phyloP scores from a whole-genome alignment of 2,329 filamentous ascomycete species.

The Pezicula neosporulosa region DNA sequence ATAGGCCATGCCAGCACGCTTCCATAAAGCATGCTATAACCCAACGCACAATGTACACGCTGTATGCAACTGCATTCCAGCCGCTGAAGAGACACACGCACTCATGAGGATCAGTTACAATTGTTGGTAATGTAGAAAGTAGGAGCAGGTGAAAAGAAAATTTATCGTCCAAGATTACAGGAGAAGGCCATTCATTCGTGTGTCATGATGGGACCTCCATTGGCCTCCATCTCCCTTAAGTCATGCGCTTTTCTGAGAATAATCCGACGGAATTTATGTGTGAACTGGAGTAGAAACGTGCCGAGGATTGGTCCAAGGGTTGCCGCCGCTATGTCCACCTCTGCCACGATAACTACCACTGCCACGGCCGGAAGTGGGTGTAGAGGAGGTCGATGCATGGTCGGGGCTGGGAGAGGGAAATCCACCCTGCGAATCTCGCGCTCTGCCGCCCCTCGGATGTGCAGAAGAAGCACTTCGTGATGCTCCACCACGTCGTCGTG shows the following conservation, averaged over 20 bases:
- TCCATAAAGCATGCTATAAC: slow-evolving; percentile 15
- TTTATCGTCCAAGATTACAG: slow-evolving; percentile 15
- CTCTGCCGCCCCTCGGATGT: slow-evolving; percentile 24
- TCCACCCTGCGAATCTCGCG: slow-evolving; percentile 21
- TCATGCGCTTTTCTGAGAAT: slow-evolving; percentile 1
- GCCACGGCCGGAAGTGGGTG: slow-evolving; percentile 16
- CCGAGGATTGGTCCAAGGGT: slow-evolving; percentile 5
- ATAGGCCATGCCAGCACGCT: slow-evolving; percentile 7
- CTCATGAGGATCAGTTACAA: slow-evolving; percentile 29
- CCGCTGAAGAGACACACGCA: slow-evolving; percentile 24
- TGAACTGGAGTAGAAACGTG: slow-evolving; percentile 25
- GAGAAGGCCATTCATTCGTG: slow-evolving; percentile 6
- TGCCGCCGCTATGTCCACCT: slow-evolving; percentile 14
- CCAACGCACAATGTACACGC: slow-evolving; percentile 25
- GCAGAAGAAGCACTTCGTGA: slow-evolving; percentile 20
- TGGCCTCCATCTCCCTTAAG: not conserved
- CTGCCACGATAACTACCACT: slow-evolving; percentile 18
- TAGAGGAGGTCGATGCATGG: slow-evolving; percentile 15
- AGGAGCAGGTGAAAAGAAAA: slow-evolving; percentile 22
- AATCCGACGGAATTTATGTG: slow-evolving; percentile 16
- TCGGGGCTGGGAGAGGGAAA: slow-evolving; percentile 21
- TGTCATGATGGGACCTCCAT: too few species aligned
- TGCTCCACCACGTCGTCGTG: slow-evolving; percentile 23
- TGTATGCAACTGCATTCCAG: slow-evolving; percentile 23
- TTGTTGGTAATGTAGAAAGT: slow-evolving; percentile 21